Evolutionary conservation across 2,329 filamentous ascomycete species (phyloP).

Genomic region (Colletotrichum higginsianum): DNA sequence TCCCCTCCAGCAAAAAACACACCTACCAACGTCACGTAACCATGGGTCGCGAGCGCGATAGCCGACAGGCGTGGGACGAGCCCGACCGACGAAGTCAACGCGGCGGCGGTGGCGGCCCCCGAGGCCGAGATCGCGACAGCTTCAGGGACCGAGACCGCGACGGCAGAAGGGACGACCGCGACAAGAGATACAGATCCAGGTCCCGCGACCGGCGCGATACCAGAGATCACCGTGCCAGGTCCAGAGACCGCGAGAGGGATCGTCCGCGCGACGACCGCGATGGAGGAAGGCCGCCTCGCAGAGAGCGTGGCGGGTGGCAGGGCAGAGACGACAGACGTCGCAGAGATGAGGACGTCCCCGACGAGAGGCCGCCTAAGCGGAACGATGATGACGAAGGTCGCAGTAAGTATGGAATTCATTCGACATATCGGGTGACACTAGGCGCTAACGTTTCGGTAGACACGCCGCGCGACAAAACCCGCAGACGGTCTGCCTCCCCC

Average conservation of each 20-base stretch:
- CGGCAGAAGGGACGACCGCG: conserved; percentile 38
- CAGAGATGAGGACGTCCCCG: conserved; percentile 45
- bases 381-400: conserved; percentile 43
- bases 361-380: conserved; percentile 45
- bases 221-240: conserved; percentile 44
- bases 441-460: conserved; percentile 26
- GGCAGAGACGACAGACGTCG: conserved; percentile 47
- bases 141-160: conserved; percentile 45
- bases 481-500: conserved; percentile 57
- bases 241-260: conserved; percentile 54
- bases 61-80: conserved; percentile 74
- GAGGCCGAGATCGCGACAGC: conserved; percentile 49
- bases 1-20: neutral
- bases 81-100: conserved; percentile 56
- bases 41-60: conserved; percentile 56
- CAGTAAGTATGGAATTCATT: conserved; percentile 12
- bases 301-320: conserved; percentile 53
- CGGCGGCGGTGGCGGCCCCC: conserved; percentile 50
- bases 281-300: conserved; percentile 52
- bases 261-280: conserved; percentile 55
- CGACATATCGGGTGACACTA: neutral
- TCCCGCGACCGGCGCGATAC: conserved; percentile 52
- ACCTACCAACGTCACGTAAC: neutral
- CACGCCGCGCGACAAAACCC: conserved; percentile 45
- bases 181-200: conserved; percentile 52